Base-by-base conservation (phyloP, 306 rosid genomes). In the Urtica urens region DNA sequence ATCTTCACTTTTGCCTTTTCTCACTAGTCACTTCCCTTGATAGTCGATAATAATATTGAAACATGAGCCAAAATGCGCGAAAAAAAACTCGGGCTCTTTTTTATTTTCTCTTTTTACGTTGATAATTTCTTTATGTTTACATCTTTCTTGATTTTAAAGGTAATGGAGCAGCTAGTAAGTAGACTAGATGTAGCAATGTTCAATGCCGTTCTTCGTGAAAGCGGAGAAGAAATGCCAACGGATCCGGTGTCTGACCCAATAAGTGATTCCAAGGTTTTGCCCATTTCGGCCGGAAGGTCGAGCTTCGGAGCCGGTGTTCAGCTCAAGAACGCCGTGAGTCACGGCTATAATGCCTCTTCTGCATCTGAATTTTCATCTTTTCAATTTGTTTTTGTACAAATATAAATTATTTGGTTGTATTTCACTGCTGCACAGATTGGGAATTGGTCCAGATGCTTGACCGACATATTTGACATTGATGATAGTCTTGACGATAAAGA, bases 211-310 rank as follows among this genome's bases (percentile, higher is more conserved):
- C 93, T 86, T 46, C 96, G 96, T 29, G 86, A 86, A 70, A 70
- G 86, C n/a, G 81, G 59, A 2, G 96, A 86, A 30, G 96, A 79
- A 68, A 86, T 86, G 88, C 96, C 96, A 10, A 86, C 87, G 8
- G 96, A 86, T 77, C 96, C 96, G 35, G 71, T 86, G 46, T 86
- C 93, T 55, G 96, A 86, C 49, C 93, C 96, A 44, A 86, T 82
- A 48, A 86, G 86, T 70, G 96, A 86, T 55, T 46, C 90, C 10
- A 86, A 68, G 67, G 96, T 86, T 74, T 88, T 86, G 38, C 96
- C 96, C 22, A 66, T 86, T 67, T 81, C 86, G n/a, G 76, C 86
- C 10, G 96, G 96, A 55, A 81, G 80, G 58, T 82, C 88, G 33
- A 72, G 93, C 71, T 82, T 86, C 49, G 93, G 90, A 33, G 83